phyloP scores from a whole-genome alignment of 305 asterid genomes.

The Vinca major region DNA sequence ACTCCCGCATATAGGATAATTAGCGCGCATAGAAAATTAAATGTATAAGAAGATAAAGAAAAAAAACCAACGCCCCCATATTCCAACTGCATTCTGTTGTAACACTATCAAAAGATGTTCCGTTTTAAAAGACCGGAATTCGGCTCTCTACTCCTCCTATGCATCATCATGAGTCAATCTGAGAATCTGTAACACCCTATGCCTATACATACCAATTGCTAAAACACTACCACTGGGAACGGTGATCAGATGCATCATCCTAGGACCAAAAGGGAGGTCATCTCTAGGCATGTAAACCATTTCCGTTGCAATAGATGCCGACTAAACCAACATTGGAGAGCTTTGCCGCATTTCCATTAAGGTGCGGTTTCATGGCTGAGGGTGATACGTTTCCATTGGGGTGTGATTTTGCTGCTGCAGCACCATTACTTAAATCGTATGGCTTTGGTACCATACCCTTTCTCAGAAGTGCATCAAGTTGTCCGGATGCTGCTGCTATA shows the following conservation, averaged over 20 bases:
- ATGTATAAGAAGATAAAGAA: no score
- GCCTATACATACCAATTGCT: slow-evolving; percentile 28
- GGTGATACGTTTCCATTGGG: slow-evolving; percentile 34
- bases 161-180: slow-evolving; percentile 10
- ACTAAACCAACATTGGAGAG: slow-evolving; percentile 48
- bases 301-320: slow-evolving; percentile 52
- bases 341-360: slow-evolving; percentile 38
- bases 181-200: slow-evolving; percentile 21
- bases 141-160: slow-evolving; percentile 26
- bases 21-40: not conserved
- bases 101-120: slow-evolving; percentile 25
- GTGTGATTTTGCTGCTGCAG: slow-evolving; percentile 24
- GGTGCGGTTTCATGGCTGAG: slow-evolving; percentile 14
- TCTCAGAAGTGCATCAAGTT: slow-evolving; percentile 50
- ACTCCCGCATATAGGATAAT: not conserved
- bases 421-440: slow-evolving; percentile 40
- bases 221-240: slow-evolving; percentile 6
- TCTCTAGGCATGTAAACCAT: slow-evolving; percentile 53
- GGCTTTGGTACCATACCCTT: slow-evolving; percentile 26
- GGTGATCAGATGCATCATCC: not conserved
- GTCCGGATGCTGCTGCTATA: slow-evolving; percentile 69
- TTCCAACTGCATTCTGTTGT: slow-evolving; percentile 20
- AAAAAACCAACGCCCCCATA: not conserved
- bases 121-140: slow-evolving; percentile 46
- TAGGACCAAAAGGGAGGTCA: not conserved